Conservation (phyloP, 495 filamentous ascomycete genomes). For the Cercophora sp. region DNA sequence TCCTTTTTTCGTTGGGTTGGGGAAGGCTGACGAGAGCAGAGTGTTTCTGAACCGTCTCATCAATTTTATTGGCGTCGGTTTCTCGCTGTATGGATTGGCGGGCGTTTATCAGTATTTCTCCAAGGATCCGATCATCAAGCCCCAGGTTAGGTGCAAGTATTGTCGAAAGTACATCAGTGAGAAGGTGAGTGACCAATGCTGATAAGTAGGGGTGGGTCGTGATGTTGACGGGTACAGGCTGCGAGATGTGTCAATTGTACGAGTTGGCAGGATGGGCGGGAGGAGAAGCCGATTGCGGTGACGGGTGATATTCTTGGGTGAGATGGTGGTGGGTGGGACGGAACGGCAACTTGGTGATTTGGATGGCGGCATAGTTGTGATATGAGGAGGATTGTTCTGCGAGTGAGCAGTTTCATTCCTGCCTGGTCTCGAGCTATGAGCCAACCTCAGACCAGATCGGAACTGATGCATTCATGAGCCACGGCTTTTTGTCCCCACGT, state of each 20-base stretch:
- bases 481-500: too few species aligned
- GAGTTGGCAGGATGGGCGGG: conserved; percentile 74
- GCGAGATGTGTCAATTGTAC: conserved; percentile 62
- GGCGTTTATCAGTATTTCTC: conserved; percentile 58
- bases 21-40: conserved; percentile 27
- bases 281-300: conserved; percentile 43
- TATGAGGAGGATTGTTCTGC: too few species aligned
- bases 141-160: conserved; percentile 64
- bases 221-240: too few species aligned
- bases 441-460: too few species aligned
- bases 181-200: too few species aligned
- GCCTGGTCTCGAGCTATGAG: too few species aligned
- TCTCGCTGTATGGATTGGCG: conserved; percentile 64
- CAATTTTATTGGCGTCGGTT: conserved; percentile 62
- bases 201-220: too few species aligned
- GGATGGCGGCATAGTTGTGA: neutral
- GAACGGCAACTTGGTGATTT: too few species aligned
- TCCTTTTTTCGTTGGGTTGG: neutral
- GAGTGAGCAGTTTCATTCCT: too few species aligned
- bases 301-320: neutral
- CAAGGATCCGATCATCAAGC: conserved; percentile 67
- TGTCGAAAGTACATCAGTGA: conserved; percentile 64
- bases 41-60: conserved; percentile 62
- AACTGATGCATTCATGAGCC: too few species aligned
- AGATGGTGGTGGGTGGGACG: neutral